Conservation (phyloP, 2,329 filamentous ascomycete genomes). For the Alternaria rosae region DNA sequence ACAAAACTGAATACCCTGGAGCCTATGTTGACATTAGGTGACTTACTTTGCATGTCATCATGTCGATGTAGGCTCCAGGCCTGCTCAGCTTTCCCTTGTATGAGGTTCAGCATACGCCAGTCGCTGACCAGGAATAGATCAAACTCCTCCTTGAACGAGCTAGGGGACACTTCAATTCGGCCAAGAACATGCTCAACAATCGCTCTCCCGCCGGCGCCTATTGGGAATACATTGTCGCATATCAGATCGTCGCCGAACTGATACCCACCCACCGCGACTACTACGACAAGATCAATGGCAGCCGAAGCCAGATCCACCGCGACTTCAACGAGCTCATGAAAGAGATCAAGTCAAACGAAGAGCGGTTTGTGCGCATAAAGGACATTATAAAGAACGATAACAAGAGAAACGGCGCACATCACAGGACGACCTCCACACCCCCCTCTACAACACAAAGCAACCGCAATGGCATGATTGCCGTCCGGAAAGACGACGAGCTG, state of each 20-base stretch:
- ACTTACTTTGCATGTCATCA: too few species aligned
- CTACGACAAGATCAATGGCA: constrained; percentile 64
- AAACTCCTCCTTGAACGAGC: constrained; percentile 52
- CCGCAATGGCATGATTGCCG: constrained; percentile 23
- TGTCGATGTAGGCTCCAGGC: too few species aligned
- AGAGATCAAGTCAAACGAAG: constrained; percentile 47
- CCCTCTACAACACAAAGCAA: constrained; percentile 20
- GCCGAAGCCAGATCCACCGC: constrained; percentile 58
- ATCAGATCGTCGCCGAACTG: constrained; percentile 76
- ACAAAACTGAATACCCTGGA: too few species aligned
- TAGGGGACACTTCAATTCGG: constrained; percentile 54
- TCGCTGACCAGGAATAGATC: constrained; percentile 44
- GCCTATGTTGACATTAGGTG: too few species aligned
- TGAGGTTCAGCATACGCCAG: background rate
- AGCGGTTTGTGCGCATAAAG: constrained; percentile 58
- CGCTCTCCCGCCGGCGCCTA: constrained; percentile 73
- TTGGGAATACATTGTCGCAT: constrained; percentile 83
- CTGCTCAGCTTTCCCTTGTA: too few species aligned
- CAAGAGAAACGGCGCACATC: constrained; percentile 63
- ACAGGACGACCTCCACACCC: constrained; percentile 24
- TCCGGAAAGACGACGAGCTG: constrained; percentile 39
- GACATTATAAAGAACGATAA: constrained; percentile 61
- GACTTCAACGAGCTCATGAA: constrained; percentile 51
- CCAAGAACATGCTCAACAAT: constrained; percentile 59
- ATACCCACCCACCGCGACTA: constrained; percentile 81